Evolutionary conservation across 1,284 basidiomycete species (phyloP).

Genomic region (Leccinum pachyderme): DNA sequence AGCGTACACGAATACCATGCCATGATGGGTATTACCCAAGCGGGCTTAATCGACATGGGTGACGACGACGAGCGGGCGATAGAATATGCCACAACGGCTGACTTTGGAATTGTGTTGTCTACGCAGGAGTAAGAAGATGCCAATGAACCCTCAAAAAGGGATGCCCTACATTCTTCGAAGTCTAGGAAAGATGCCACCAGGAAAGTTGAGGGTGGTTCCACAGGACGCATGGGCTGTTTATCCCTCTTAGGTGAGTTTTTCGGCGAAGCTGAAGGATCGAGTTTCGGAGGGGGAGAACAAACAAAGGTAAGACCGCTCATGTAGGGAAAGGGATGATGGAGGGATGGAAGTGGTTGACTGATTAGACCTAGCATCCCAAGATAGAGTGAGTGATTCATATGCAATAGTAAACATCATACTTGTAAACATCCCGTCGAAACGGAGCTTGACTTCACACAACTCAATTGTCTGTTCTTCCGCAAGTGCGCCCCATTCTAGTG

Average conservation of each 20-base stretch:
- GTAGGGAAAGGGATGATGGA: constrained; percentile 35
- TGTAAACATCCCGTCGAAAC: constrained; percentile 43
- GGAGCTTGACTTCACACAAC: constrained; percentile 57
- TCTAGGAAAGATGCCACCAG: constrained; percentile 55
- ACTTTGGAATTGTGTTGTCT: constrained; percentile 53
- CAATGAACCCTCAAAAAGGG: neutral
- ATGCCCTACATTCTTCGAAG: constrained; percentile 56
- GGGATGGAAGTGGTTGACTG: constrained; percentile 47
- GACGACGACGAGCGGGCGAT: constrained; percentile 30
- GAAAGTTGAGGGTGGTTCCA: constrained; percentile 40
- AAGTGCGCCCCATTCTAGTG: constrained; percentile 57
- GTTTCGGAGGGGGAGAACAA: constrained; percentile 36
- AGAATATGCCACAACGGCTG: constrained; percentile 42
- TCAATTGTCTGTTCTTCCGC: constrained; percentile 63
- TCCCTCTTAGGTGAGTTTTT: constrained; percentile 33
- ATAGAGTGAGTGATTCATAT: constrained; percentile 9
- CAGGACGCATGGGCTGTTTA: constrained; percentile 24
- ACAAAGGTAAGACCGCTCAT: constrained; percentile 49
- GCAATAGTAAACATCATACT: constrained; percentile 34
- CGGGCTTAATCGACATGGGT: constrained; percentile 19
- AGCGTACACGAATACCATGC: constrained; percentile 10
- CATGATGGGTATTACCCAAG: constrained; percentile 30
- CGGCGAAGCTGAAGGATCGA: constrained; percentile 28
- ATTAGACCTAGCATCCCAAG: constrained; percentile 35
- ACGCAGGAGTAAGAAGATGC: constrained; percentile 8